A percentile compares a stretch with the other conserved stretches of the same genome.
Conservation (phyloP, 768 basidiomycete genomes). For the Psilocybe cyanescens region DNA sequence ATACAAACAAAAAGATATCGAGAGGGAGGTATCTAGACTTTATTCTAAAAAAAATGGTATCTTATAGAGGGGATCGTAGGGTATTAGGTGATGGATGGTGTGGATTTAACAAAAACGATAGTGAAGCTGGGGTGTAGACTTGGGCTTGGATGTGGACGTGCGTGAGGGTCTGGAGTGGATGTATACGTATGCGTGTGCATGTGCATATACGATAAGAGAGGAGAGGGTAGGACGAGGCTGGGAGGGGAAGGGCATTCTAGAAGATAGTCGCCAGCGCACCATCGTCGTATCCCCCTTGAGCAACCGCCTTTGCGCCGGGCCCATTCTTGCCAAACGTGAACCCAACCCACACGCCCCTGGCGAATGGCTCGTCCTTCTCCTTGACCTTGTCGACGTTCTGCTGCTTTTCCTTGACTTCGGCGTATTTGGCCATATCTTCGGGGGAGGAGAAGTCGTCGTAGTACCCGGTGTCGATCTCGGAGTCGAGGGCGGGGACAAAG, state of each 20-base stretch:
- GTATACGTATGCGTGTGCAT: background rate
- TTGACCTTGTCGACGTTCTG: conserved; percentile 88
- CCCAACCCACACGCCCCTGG: conserved; percentile 87
- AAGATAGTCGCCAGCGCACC: conserved; percentile 66
- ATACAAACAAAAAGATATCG: background rate
- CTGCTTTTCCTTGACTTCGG: conserved; percentile 98
- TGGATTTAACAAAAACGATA: background rate
- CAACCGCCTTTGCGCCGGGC: conserved; percentile 53
- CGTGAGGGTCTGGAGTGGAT: background rate
- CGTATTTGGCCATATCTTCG: conserved; percentile 99
- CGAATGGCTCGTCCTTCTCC: conserved; percentile 80
- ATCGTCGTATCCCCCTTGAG: conserved; percentile 48
- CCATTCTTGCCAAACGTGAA: conserved; percentile 93
- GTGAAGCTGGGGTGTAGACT: background rate
- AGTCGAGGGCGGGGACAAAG: conserved; percentile 93
- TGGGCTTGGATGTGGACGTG: background rate
- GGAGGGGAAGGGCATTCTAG: conserved; percentile 26
- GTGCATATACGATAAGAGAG: background rate
- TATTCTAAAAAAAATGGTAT: background rate
- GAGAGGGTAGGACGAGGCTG: background rate
- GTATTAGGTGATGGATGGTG: background rate
- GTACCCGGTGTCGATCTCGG: conserved; percentile 93
- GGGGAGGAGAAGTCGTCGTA: conserved; percentile 88
- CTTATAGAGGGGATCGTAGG: background rate
- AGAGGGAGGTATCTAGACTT: background rate